Evolutionary conservation across 106 monocot species (phyloP), one percentile per base, ranked within the genome.

Genomic region (Acorus calamus): DNA sequence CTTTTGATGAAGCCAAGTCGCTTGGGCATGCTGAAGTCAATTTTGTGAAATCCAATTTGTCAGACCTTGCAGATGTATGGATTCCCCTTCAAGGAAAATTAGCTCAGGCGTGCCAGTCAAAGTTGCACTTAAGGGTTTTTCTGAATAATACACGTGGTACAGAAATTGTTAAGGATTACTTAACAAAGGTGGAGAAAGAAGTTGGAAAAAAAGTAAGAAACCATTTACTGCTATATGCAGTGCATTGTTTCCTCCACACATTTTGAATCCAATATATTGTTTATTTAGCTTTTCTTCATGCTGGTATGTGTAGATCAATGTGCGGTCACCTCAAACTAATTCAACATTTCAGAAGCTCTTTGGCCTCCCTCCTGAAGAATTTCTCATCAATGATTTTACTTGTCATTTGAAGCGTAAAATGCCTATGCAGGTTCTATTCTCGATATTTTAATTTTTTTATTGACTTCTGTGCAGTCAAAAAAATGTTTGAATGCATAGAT

Each of bases 361-460:
- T 71, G 59, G 66, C 54, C 77, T 92, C 11, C 87, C 92, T 62
- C 47, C 72, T 44, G 92, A 92, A 73, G 92, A 92, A 59, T 92
- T 92, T 73, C 87, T 92, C 56, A 92, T 92, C 64, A 87, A 84
- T 74, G 92, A 92, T 65, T 92, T 84, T 66, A 75, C 84, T 44
- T 92, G 92, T 69, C 81, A 92, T 58, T 75, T 92, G 74, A 92
- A 92, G 66, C 84, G 92, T 14, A 92, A 87, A 69, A 92, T 92
- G 87, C 92, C 92, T 60, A 28, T 92, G 63, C 92, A 92, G 92
- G 92, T 89, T 9, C 6, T 58, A 54, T 44, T 65, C 4, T 56
- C 3, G 42, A 5, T 67, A 44, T 49, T 13, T 48, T 63, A 46
- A 6, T 50, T 7, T 53, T 65, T 47, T 47, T 10, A 4, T 28